Evolutionary conservation across 768 basidiomycete genomes (phyloP), one percentile per base, ranked within the genome.

Genomic region (Phaeotremella skinneri): DNA sequence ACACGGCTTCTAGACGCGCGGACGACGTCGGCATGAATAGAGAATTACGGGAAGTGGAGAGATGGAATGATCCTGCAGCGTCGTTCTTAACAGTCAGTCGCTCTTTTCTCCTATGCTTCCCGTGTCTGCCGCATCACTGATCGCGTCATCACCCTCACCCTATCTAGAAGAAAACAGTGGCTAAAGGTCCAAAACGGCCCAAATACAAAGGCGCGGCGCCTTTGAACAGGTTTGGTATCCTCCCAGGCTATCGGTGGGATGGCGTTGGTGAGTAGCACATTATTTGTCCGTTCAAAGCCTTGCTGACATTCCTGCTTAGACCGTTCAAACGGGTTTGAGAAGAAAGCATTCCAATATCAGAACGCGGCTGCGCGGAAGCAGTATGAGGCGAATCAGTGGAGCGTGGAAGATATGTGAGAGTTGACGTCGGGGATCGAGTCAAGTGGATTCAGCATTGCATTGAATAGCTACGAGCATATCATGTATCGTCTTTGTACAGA

Each of bases 31-130:
- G 88, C 0, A 78, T 99, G 69, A 99, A 98, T 67, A 87, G 88
- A 58, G 87, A 90, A 62, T 77, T 88, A 77, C 89, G 84, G 78
- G 82, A 87, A 21, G 85, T 85, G 69, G 87, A 89, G 37, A 76
- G 90, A 16, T 97, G 93, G 92, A 94, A 97, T 71, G 96, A 98
- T 77, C 96, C 96, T n/a, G 94, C 93, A 3, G 90, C 91, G 6
- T 87, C 86, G 21, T 99, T 98, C 80, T 76, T 98, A 62, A 88
- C 89, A 61, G 93, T 94, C 55, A 66, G 86, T 67, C 70, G 21
- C 11, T 16, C 45, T 48, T 29, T 25, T 11, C 34, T 34, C 34
- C 45, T 49, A 55, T 54, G 50, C 21, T 45, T 45, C 21, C 13
- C 13, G 43, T 45, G 6, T 13, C 20, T 11, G 13, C 21, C 7